Evolutionary conservation across 208 protist genomes (phyloP), one percentile per base, ranked within the genome.

Genomic region (Porcisia deanei): DNA sequence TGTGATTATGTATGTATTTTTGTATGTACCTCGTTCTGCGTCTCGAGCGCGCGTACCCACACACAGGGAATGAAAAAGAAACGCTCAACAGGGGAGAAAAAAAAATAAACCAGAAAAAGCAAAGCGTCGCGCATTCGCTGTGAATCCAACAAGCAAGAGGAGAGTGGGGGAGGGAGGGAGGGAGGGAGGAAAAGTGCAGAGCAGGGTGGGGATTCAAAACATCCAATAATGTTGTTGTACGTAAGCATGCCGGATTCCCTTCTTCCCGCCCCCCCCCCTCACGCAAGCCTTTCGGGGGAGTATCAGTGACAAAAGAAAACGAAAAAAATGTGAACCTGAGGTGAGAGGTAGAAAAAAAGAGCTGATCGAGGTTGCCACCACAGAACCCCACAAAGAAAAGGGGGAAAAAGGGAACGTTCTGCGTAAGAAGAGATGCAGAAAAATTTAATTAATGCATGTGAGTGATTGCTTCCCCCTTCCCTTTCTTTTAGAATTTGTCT

Each of bases 401-500:
- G 47, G 54, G 30, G 47, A 71, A 37, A 54, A 20, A 69, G 22
- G 45, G 49, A 71, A 60, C 7, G 25, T 22, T 1, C 47, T 52
- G 47, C 47, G 47, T 52, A 52, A 52, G 57, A 52, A 52, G 57
- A 60, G 57, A 60, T 10, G 25, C 7, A 60, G 20, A 37, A 30
- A 25, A 30, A 16, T 4, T 45, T 71, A 65, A 45, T 45, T 47
- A 61, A 41, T 34, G 60, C 49, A 78, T 75, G 47, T 54, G 45
- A 70, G 22, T 49, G 30, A 72, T 18, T 80, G 30, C 14, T 55
- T 61, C 34, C 79, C 43, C 72, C 12, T 79, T 30, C 52, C 22
- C 71, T 67, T 82, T 55, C 37, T 59, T 37, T 63, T 69, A 75
- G 63, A n/a, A 66, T n/a, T 18, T 75, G 43, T 61, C 49, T 53